phyloP scores from a whole-genome alignment of 2,329 filamentous ascomycete genomes.

The Arthrobotrys entomopaga region DNA sequence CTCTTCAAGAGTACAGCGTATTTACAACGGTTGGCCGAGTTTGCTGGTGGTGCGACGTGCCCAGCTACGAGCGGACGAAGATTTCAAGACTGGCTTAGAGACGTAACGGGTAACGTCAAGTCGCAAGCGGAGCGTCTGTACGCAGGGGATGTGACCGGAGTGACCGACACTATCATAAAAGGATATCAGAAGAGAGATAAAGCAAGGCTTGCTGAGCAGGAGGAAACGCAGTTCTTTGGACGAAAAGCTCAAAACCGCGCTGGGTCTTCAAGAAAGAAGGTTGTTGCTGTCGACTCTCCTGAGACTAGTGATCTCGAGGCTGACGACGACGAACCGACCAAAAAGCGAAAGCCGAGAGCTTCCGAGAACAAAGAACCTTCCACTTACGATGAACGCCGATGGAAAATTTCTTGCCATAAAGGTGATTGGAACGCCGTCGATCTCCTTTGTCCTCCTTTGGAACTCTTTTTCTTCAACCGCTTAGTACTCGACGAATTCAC shows the following conservation, averaged over 20 bases:
- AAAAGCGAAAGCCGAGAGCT: slow-evolving; percentile 45
- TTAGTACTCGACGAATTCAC: slow-evolving; percentile 74
- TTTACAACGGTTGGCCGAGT: slow-evolving; percentile 65
- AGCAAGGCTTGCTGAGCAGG: slow-evolving; percentile 1
- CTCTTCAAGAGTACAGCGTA: slow-evolving; percentile 66
- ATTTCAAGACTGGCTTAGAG: slow-evolving; percentile 68
- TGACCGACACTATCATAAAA: slow-evolving; percentile 11
- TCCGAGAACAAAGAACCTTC: slow-evolving; percentile 12
- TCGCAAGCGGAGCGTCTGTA: slow-evolving; percentile 62
- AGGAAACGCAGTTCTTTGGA: not conserved
- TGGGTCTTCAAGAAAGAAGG: slow-evolving; percentile 13
- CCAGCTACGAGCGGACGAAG: slow-evolving; percentile 64
- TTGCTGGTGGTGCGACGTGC: slow-evolving; percentile 64
- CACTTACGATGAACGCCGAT: slow-evolving; percentile 56
- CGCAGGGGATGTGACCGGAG: slow-evolving; percentile 2
- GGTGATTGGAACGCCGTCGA: slow-evolving; percentile 58
- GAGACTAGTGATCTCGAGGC: slow-evolving; percentile 47
- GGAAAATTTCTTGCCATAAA: slow-evolving; percentile 55
- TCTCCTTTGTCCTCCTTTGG: slow-evolving; percentile 64
- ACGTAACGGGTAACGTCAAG: slow-evolving; percentile 63
- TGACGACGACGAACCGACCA: slow-evolving; percentile 37
- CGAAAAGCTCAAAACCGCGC: slow-evolving; percentile 32
- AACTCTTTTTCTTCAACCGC: slow-evolving; percentile 71
- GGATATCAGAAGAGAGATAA: slow-evolving; percentile 25
- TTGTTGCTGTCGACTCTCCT: slow-evolving; percentile 1